Evolutionary conservation across 176 grass and related monocot species (phyloP).

Genomic region (Puccinellia tenuiflora): DNA sequence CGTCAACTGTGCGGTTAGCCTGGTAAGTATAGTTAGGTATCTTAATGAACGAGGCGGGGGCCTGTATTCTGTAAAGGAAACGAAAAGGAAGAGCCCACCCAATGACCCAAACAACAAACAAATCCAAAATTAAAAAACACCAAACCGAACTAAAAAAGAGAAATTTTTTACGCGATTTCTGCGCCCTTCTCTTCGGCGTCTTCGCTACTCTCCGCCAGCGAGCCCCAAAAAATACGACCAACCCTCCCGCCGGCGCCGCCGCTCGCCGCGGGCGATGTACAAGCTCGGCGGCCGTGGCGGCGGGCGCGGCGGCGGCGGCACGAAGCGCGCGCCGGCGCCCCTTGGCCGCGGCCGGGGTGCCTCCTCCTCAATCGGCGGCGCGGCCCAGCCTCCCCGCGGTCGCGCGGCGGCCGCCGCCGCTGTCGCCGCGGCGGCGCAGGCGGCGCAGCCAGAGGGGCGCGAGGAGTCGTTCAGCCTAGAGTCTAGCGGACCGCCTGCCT

Average conservation of each 20-base stretch:
- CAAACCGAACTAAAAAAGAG: not conserved
- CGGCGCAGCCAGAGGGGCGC: slow-evolving; percentile 3
- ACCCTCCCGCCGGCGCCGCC: slow-evolving; percentile 34
- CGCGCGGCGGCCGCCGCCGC: slow-evolving; percentile 21
- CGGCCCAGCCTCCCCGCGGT: slow-evolving; percentile 27
- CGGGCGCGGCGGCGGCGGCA: slow-evolving; percentile 27
- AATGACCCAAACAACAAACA: not conserved
- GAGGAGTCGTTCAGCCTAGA: slow-evolving; percentile 84
- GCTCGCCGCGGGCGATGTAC: slow-evolving; percentile 49
- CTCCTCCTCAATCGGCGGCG: slow-evolving; percentile 27
- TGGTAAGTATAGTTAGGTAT: not conserved
- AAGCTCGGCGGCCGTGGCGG: slow-evolving; percentile 59
- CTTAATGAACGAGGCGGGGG: not conserved
- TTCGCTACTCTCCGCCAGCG: slow-evolving; percentile 32
- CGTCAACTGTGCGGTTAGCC: not conserved
- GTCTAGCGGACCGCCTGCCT: slow-evolving; percentile 50
- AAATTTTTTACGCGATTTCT: slow-evolving; percentile 35
- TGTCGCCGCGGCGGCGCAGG: not conserved
- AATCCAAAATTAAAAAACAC: slow-evolving; percentile 4
- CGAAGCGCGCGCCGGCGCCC: slow-evolving; percentile 32
- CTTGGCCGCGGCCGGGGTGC: slow-evolving; percentile 38
- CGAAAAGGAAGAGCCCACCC: not conserved
- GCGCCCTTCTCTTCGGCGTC: slow-evolving; percentile 33
- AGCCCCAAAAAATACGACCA: slow-evolving; percentile 22
- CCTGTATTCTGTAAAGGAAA: not conserved